phyloP scores from a whole-genome alignment of 129 eudicot species.

The Arctium lappa region DNA sequence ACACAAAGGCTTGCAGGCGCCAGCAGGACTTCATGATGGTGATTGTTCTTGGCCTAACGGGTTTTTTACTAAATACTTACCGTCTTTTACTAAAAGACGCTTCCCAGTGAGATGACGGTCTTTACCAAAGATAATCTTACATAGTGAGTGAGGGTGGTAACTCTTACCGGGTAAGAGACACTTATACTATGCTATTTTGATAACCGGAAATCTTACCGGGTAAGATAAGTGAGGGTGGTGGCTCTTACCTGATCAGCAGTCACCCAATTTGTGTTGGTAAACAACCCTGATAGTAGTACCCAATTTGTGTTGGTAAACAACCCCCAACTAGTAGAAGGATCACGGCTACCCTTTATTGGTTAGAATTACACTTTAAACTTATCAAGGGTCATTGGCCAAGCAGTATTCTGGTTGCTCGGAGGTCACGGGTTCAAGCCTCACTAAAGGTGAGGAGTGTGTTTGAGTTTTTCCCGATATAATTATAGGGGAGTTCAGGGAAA shows the following conservation, averaged over 20 bases:
- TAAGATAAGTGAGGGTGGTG: neutral
- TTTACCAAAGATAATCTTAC: neutral
- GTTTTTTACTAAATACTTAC: no score
- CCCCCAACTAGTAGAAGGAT: conserved; percentile 43
- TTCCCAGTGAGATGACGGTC: neutral
- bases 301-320: no score
- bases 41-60: conserved; percentile 47
- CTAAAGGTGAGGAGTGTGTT: neutral
- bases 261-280: no score
- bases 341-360: conserved; percentile 68
- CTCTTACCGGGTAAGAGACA: neutral
- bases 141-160: neutral
- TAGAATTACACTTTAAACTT: conserved; percentile 23
- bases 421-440: neutral
- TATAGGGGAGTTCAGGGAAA: neutral
- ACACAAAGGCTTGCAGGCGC: conserved; percentile 49
- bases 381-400: neutral
- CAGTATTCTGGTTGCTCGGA: neutral
- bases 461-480: neutral
- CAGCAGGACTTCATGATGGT: conserved; percentile 40
- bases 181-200: no score
- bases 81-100: neutral
- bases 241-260: no score
- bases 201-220: no score
- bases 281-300: no score